phyloP scores from a whole-genome alignment of 306 rosid species.

The Calophaca sinica region DNA sequence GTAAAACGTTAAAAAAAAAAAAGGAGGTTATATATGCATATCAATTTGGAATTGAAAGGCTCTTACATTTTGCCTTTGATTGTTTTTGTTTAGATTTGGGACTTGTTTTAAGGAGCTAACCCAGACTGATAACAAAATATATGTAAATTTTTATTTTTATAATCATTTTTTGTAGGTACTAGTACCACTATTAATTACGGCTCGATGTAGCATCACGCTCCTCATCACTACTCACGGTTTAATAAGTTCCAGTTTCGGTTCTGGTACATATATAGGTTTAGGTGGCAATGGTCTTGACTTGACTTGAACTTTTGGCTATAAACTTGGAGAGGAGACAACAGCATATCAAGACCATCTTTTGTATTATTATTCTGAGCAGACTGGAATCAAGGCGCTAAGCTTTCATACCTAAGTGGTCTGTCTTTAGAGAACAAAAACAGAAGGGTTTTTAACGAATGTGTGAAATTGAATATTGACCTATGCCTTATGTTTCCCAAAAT shows the following conservation, averaged over 20 bases:
- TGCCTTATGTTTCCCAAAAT: conserved; percentile 11
- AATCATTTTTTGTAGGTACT: too few species aligned
- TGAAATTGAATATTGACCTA: conserved; percentile 25
- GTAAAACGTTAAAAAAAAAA: too few species aligned
- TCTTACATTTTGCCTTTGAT: conserved; percentile 51
- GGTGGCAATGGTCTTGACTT: background rate
- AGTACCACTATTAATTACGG: background rate
- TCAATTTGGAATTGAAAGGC: conserved; percentile 10
- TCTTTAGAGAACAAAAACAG: conserved; percentile 36
- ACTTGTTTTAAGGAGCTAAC: conserved; percentile 24
- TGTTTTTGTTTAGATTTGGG: conserved; percentile 12
- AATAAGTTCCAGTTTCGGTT: background rate
- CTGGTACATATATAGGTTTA: conserved; percentile 19
- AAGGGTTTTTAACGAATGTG: conserved; percentile 29
- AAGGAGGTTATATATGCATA: too few species aligned
- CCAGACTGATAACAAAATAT: background rate
- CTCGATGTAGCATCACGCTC: too few species aligned
- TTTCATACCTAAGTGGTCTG: conserved; percentile 33
- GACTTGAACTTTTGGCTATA: conserved; percentile 37
- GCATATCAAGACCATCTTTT: conserved; percentile 29
- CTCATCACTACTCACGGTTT: background rate
- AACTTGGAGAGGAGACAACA: conserved; percentile 2
- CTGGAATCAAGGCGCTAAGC: conserved; percentile 43
- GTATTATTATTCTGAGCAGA: conserved; percentile 28
- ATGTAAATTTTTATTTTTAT: background rate